phyloP scores from a whole-genome alignment of 495 filamentous ascomycete genomes.

The Penicillium turbatum region DNA sequence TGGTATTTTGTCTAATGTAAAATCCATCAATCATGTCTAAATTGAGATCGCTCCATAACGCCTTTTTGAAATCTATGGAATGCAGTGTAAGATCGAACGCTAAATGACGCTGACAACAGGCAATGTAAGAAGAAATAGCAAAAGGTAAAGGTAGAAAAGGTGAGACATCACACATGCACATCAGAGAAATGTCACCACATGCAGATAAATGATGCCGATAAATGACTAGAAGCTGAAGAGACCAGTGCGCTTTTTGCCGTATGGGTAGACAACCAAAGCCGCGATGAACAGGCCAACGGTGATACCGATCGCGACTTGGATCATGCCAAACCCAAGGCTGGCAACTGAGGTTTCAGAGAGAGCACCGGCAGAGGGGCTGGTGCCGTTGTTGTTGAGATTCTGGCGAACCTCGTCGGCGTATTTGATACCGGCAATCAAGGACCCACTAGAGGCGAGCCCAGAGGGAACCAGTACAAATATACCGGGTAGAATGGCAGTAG shows the following conservation, averaged over 20 bases:
- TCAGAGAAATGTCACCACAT: constrained; percentile 7
- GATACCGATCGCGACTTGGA: constrained; percentile 90
- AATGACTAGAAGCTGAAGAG: constrained; percentile 72
- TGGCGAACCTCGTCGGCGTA: constrained; percentile 68
- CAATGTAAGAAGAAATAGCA: background rate
- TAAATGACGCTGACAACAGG: constrained; percentile 1
- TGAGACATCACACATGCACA: constrained; percentile 1
- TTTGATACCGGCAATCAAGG: constrained; percentile 69
- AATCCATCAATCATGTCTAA: background rate
- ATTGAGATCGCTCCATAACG: constrained; percentile 2
- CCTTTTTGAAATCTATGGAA: background rate
- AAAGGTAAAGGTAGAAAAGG: background rate
- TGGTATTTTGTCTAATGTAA: background rate
- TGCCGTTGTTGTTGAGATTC: constrained; percentile 39
- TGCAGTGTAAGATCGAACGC: constrained; percentile 5
- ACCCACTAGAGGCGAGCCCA: constrained; percentile 78
- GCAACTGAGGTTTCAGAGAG: constrained; percentile 53
- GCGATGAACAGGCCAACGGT: constrained; percentile 85
- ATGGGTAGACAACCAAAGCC: constrained; percentile 80
- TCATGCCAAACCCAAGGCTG: constrained; percentile 78
- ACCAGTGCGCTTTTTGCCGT: constrained; percentile 82
- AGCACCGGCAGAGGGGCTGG: constrained; percentile 37
- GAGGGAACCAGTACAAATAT: constrained; percentile 95
- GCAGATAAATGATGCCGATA: background rate
- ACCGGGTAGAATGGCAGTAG: constrained; percentile 82